Conservation (phyloP, 2,329 filamentous ascomycete species). For the Cordyceps farinosa region DNA sequence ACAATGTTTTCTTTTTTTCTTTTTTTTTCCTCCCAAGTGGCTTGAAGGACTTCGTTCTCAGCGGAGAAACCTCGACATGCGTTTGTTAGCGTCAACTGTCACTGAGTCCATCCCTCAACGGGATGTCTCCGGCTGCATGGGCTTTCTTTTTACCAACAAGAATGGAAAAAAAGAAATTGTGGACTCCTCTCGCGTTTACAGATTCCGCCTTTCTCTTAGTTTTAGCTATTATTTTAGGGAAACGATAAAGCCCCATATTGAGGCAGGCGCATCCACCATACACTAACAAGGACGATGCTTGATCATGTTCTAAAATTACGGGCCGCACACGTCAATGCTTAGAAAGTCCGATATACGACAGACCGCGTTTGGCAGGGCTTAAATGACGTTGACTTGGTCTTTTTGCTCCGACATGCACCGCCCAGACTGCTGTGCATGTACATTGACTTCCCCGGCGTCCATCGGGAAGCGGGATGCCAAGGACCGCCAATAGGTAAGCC, state of each 20-base stretch:
- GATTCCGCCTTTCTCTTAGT: not conserved
- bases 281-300: not conserved
- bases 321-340: not conserved
- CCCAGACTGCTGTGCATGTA: not conserved
- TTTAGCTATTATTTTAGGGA: not conserved
- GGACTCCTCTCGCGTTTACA: not conserved
- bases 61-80: not conserved
- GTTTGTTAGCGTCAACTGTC: not conserved
- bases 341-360: conserved; percentile 6
- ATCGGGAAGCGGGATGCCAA: conserved; percentile 11
- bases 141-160: not conserved
- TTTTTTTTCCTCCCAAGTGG: not conserved
- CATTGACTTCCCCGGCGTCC: not conserved
- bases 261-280: not conserved
- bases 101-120: not conserved
- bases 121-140: not conserved
- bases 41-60: not conserved
- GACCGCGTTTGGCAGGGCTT: not conserved
- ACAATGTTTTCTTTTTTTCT: not conserved
- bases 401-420: not conserved
- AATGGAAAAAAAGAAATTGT: not conserved
- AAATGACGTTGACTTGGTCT: conserved; percentile 8
- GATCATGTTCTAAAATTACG: conserved; percentile 7
- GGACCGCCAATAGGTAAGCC: not conserved
- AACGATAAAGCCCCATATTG: not conserved